Conservation (phyloP, 2,329 filamentous ascomycete genomes). For the Phialophora expanda region DNA sequence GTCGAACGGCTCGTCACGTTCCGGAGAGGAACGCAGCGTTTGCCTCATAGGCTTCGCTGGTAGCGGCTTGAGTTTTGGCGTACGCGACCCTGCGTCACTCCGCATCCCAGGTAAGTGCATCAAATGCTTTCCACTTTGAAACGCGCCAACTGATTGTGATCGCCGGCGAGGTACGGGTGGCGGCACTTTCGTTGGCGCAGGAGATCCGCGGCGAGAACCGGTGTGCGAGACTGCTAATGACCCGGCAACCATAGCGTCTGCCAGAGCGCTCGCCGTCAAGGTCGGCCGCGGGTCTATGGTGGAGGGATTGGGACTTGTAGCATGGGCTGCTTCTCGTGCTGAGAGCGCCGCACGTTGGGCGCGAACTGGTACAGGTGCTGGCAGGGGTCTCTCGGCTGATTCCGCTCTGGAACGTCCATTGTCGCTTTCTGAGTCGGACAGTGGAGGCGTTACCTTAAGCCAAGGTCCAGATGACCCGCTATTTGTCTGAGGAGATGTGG, state of each 20-base stretch:
- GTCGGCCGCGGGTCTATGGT: slow-evolving; percentile 20
- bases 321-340: slow-evolving; percentile 24
- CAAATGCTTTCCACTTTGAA: slow-evolving; percentile 39
- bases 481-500: slow-evolving; percentile 5
- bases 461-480: slow-evolving; percentile 17
- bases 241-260: slow-evolving; percentile 55
- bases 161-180: slow-evolving; percentile 50
- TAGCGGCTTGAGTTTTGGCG: slow-evolving; percentile 26
- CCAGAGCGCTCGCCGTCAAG: slow-evolving; percentile 47
- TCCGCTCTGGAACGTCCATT: slow-evolving; percentile 10
- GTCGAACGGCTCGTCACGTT: slow-evolving; percentile 45
- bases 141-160: slow-evolving; percentile 46
- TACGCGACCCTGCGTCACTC: slow-evolving; percentile 37
- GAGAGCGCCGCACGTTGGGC: slow-evolving; percentile 24
- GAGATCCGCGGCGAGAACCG: slow-evolving; percentile 47
- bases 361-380: slow-evolving; percentile 27
- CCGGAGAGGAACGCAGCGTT: slow-evolving; percentile 49
- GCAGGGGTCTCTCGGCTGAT: slow-evolving; percentile 3
- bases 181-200: slow-evolving; percentile 42
- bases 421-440: slow-evolving; percentile 31
- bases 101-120: slow-evolving; percentile 38
- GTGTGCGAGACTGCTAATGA: slow-evolving; percentile 53
- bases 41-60: slow-evolving; percentile 44
- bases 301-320: slow-evolving; percentile 12
- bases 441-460: slow-evolving; percentile 26